Percentiles rank a stretch among this genome's conserved stretches.
phyloP scores from a whole-genome alignment of 441 rosid genomes.

The Raphanus hybrid region DNA sequence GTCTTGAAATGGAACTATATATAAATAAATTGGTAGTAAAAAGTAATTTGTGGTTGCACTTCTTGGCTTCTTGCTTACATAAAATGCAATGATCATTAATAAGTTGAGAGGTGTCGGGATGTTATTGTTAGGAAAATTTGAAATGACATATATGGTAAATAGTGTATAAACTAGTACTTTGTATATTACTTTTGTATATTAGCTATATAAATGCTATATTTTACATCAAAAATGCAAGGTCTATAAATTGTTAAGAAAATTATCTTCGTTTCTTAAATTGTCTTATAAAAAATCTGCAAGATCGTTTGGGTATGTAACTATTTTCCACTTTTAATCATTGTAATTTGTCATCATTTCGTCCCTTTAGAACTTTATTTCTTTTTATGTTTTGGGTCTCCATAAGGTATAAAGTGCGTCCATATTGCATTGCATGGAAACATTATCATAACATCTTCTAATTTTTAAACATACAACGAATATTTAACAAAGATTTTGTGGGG shows the following conservation, averaged over 20 bases:
- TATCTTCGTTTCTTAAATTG: no score
- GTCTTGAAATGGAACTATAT: slow-evolving; percentile 38
- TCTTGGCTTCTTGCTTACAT: slow-evolving; percentile 40
- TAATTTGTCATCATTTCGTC: slow-evolving; percentile 43
- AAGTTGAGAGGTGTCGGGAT: slow-evolving; percentile 26
- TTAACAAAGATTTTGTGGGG: slow-evolving; percentile 44
- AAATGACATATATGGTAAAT: slow-evolving; percentile 15
- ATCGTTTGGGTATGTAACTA: slow-evolving; percentile 19
- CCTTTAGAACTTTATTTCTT: slow-evolving; percentile 43
- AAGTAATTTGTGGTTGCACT: slow-evolving; percentile 38
- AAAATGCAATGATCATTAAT: slow-evolving; percentile 44
- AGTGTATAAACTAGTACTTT: slow-evolving; percentile 8
- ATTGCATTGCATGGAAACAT: slow-evolving; percentile 49
- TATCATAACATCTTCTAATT: slow-evolving; percentile 38
- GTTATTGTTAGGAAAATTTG: not conserved
- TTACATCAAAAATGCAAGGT: slow-evolving; percentile 19
- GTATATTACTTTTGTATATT: not conserved
- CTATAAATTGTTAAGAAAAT: not conserved
- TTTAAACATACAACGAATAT: slow-evolving; percentile 9
- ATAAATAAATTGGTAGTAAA: slow-evolving; percentile 7
- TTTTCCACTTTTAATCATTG: slow-evolving; percentile 35
- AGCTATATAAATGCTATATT: slow-evolving; percentile 1
- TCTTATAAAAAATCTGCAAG: no score
- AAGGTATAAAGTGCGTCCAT: slow-evolving; percentile 46
- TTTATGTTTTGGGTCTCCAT: slow-evolving; percentile 46